A percentile compares a stretch with the other conserved stretches of the same genome.
These are phyloP conservation scores for Solanum chilense DNA, from an alignment of 257 asterid genomes.

Conservation along the genomic window DNA sequence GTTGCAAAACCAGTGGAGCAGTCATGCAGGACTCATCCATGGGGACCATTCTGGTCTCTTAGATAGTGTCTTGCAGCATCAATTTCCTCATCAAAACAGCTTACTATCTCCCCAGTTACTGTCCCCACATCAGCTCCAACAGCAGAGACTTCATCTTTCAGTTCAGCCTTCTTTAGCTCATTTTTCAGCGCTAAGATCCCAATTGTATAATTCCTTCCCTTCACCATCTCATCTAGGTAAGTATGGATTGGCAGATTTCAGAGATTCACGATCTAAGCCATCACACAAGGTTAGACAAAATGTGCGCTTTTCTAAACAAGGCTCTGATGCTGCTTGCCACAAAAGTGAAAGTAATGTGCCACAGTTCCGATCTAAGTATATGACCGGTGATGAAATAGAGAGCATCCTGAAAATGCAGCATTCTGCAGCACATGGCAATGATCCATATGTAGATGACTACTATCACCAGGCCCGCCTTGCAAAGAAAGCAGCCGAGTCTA, in stretches of 20 bases:
- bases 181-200: slow-evolving; percentile 53
- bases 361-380: slow-evolving; percentile 19
- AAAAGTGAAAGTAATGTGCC: slow-evolving; percentile 7
- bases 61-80: slow-evolving; percentile 53
- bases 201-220: slow-evolving; percentile 49
- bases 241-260: slow-evolving; percentile 10
- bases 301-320: slow-evolving; percentile 6
- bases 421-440: slow-evolving; percentile 18
- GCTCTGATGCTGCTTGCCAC: slow-evolving; percentile 7
- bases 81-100: slow-evolving; percentile 47
- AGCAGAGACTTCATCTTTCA: slow-evolving; percentile 37
- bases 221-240: slow-evolving; percentile 59
- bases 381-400: slow-evolving; percentile 23
- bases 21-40: slow-evolving; percentile 45
- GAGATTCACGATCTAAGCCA: slow-evolving; percentile 10
- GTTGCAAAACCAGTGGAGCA: slow-evolving; percentile 51
- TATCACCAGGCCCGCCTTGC: slow-evolving; percentile 21
- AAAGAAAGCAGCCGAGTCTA: slow-evolving; percentile 6
- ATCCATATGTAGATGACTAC: slow-evolving; percentile 21
- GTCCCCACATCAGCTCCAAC: slow-evolving; percentile 48
- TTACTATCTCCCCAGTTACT: slow-evolving; percentile 29
- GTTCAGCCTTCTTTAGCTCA: slow-evolving; percentile 60
- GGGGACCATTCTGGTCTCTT: slow-evolving; percentile 55
- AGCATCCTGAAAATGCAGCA: slow-evolving; percentile 18
- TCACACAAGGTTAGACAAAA: slow-evolving; percentile 8